These are phyloP conservation scores for Pulicaria dysenterica DNA, from an alignment of 129 eudicot genomes.

Conservation along the genomic window DNA sequence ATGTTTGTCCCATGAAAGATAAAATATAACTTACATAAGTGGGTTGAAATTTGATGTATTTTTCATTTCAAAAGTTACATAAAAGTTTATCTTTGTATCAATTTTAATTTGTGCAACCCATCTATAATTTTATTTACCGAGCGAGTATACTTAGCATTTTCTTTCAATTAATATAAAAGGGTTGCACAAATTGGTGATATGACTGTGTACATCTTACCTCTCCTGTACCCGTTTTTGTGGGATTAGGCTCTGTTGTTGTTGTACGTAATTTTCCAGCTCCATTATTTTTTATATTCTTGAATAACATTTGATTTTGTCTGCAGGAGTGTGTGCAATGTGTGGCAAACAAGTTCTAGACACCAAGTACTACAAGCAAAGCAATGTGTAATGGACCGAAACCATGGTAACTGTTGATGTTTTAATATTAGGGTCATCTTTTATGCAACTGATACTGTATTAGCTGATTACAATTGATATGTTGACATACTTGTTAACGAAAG, in stretches of 20 bases:
- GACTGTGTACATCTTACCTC: no score
- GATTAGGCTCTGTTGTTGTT: background rate
- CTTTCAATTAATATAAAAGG: no score
- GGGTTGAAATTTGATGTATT: no score
- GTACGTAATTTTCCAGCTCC: background rate
- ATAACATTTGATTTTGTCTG: slow-evolving; percentile 27
- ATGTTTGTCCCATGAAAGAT: no score
- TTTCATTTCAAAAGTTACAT: no score
- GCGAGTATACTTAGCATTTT: no score
- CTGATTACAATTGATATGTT: background rate
- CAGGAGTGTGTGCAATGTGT: slow-evolving; percentile 99
- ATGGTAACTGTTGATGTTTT: background rate
- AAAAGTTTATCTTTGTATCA: no score
- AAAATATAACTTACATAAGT: no score
- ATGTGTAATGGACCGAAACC: slow-evolving; percentile 49
- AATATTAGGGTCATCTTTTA: background rate
- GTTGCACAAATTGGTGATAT: no score
- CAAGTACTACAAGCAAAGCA: slow-evolving; percentile 91
- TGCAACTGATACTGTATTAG: background rate
- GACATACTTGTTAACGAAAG: slow-evolving; percentile 19
- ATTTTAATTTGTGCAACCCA: no score
- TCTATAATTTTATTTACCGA: no score
- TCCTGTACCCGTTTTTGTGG: no score
- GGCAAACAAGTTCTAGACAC: slow-evolving; percentile 97
- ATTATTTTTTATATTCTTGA: background rate